A percentile compares a stretch with the other conserved stretches of the same genome.
These are phyloP conservation scores for Globisporangium okanoganense DNA, from an alignment of 352 stramenopile genomes.

Conservation along the genomic window DNA sequence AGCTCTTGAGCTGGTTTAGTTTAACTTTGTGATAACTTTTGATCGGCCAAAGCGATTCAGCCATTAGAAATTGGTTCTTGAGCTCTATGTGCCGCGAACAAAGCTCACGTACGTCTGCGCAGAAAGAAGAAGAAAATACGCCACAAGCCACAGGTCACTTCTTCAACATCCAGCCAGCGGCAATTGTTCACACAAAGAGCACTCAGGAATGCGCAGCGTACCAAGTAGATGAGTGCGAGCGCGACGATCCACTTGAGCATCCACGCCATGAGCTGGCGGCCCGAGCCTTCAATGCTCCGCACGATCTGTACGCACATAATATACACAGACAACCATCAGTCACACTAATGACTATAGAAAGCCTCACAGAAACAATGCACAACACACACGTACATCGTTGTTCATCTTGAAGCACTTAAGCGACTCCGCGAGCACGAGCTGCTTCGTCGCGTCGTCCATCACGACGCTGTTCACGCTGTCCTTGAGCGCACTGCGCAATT, in stretches of 20 bases:
- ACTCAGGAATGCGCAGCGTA: slow-evolving; percentile 12
- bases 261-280: slow-evolving; percentile 41
- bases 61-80: not conserved
- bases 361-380: no score
- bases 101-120: slow-evolving; percentile 16
- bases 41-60: not conserved
- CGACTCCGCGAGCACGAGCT: slow-evolving; percentile 49
- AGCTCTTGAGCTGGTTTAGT: not conserved
- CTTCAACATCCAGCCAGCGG: not conserved
- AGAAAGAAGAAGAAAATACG: no score
- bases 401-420: slow-evolving; percentile 60
- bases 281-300: slow-evolving; percentile 53
- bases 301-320: slow-evolving; percentile 33
- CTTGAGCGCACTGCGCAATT: slow-evolving; percentile 47
- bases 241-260: slow-evolving; percentile 60
- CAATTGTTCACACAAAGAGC: not conserved
- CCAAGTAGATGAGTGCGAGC: slow-evolving; percentile 41
- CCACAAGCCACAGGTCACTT: not conserved
- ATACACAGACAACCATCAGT: not conserved
- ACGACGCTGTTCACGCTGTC: slow-evolving; percentile 49
- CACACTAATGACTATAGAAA: no score
- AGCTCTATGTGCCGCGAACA: slow-evolving; percentile 9
- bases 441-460: slow-evolving; percentile 39
- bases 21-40: not conserved
- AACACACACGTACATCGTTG: slow-evolving; percentile 62